Percentiles rank a stretch among this genome's conserved stretches.
These are phyloP conservation scores for Rhododendron simsii DNA, from an alignment of 148 eudicot genomes.

Conservation along the genomic window DNA sequence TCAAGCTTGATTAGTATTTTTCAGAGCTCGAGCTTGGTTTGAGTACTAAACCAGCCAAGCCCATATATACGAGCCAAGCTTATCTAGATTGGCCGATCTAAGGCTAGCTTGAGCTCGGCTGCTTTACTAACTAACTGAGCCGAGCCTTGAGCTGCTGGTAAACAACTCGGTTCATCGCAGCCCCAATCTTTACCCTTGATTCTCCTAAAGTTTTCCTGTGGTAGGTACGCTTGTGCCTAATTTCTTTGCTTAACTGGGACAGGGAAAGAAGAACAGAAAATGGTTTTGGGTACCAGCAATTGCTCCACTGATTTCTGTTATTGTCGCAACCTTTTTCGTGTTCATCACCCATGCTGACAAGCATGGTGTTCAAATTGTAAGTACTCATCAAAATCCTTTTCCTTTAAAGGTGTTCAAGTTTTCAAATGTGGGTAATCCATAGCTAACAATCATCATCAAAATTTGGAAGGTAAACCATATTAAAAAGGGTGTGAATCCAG, in stretches of 20 bases:
- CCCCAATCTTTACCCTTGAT: not conserved
- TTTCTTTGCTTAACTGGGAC: conserved; percentile 7
- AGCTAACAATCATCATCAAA: not conserved
- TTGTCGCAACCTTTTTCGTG: conserved; percentile 67
- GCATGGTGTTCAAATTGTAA: conserved; percentile 71
- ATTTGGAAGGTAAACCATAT: conserved; percentile 53
- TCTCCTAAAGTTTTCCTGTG: not conserved
- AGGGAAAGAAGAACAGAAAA: conserved; percentile 80
- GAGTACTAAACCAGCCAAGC: not conserved
- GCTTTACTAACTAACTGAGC: not conserved
- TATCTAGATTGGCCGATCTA: too few species aligned
- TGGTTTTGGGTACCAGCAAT: conserved; percentile 85
- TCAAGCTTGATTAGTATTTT: not conserved
- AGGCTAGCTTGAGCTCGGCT: too few species aligned
- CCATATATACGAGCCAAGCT: not conserved
- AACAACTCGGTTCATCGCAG: not conserved
- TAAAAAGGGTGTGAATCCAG: conserved; percentile 57
- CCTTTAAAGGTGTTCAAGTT: too few species aligned
- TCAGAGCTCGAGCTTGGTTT: not conserved
- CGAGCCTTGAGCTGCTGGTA: not conserved
- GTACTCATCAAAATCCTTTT: conserved; percentile 1
- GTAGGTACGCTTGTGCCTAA: not conserved
- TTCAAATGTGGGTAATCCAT: not conserved
- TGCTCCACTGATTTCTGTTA: conserved; percentile 73
- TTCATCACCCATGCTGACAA: conserved; percentile 63